Conservation (phyloP, 306 rosid genomes). For the Alnus glutinosa region DNA sequence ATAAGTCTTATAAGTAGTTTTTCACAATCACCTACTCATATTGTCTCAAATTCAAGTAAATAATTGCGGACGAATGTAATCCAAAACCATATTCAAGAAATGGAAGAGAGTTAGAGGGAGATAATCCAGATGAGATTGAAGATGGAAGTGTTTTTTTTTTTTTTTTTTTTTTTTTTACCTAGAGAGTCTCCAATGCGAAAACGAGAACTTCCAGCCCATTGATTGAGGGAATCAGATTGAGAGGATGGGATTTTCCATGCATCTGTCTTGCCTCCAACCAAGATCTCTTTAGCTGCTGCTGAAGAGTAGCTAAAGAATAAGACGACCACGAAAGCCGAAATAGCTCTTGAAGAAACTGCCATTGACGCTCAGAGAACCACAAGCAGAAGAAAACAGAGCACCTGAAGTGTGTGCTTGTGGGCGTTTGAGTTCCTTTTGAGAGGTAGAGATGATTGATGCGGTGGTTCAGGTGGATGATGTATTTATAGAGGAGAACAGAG, state of each 20-base stretch:
- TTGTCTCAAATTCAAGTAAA: too few species aligned
- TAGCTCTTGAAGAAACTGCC: slow-evolving; percentile 44
- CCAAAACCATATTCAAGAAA: too few species aligned
- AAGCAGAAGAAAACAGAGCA: not conserved
- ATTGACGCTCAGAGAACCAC: slow-evolving; percentile 22
- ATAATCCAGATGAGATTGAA: not conserved
- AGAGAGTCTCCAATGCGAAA: slow-evolving; percentile 69
- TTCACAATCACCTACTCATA: too few species aligned
- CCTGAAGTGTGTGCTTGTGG: not conserved
- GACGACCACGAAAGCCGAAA: slow-evolving; percentile 31
- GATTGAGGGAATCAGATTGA: slow-evolving; percentile 61
- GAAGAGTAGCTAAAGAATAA: slow-evolving; percentile 47
- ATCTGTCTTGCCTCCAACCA: slow-evolving; percentile 68
- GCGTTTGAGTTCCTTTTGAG: not conserved
- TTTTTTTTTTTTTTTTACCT: slow-evolving; percentile 30
- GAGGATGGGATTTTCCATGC: slow-evolving; percentile 87
- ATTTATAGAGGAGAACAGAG: slow-evolving; percentile 33
- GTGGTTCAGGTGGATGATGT: slow-evolving; percentile 5
- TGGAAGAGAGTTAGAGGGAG: too few species aligned
- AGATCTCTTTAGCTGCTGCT: slow-evolving; percentile 63
- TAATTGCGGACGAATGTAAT: too few species aligned
- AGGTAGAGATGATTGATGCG: slow-evolving; percentile 1
- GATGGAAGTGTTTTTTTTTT: not conserved
- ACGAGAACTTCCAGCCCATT: slow-evolving; percentile 73
- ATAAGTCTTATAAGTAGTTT: too few species aligned